A percentile compares a stretch with the other conserved stretches of the same genome.
phyloP scores from a whole-genome alignment of 192 early-diverging fungal species.

The Umbelopsis vinacea region DNA sequence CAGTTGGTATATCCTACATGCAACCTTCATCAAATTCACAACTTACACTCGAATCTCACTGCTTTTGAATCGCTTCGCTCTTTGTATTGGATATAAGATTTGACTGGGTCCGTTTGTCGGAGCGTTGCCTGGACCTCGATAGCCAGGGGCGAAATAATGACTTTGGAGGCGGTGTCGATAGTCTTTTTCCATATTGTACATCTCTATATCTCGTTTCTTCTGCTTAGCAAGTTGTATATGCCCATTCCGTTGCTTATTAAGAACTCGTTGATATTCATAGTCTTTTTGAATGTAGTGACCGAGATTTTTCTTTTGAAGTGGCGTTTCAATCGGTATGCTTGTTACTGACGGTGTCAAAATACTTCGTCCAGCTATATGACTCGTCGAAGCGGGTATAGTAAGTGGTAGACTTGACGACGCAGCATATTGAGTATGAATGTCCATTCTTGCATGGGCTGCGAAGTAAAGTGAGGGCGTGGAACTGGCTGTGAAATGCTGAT shows the following conservation, averaged over 20 bases:
- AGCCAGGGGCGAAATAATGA: conserved; percentile 59
- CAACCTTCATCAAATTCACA: conserved; percentile 4
- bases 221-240: conserved; percentile 47
- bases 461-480: neutral
- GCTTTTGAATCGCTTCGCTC: conserved; percentile 46
- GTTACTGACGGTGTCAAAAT: conserved; percentile 18
- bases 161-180: conserved; percentile 31
- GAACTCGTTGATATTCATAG: conserved; percentile 44
- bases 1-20: conserved; percentile 22
- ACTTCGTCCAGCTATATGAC: neutral
- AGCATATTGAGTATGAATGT: neutral
- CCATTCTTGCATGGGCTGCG: conserved; percentile 3
- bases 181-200: conserved; percentile 35
- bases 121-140: conserved; percentile 62
- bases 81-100: conserved; percentile 50
- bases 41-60: conserved; percentile 59
- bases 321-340: conserved; percentile 5
- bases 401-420: neutral
- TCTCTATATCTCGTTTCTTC: conserved; percentile 49
- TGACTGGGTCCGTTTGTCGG: conserved; percentile 42
- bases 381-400: neutral
- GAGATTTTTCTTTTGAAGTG: conserved; percentile 31
- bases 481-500: neutral
- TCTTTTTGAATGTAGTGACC: conserved; percentile 49
- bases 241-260: conserved; percentile 50